Conservation (phyloP, 2,329 filamentous ascomycete species). For the Claviceps sorghi region DNA sequence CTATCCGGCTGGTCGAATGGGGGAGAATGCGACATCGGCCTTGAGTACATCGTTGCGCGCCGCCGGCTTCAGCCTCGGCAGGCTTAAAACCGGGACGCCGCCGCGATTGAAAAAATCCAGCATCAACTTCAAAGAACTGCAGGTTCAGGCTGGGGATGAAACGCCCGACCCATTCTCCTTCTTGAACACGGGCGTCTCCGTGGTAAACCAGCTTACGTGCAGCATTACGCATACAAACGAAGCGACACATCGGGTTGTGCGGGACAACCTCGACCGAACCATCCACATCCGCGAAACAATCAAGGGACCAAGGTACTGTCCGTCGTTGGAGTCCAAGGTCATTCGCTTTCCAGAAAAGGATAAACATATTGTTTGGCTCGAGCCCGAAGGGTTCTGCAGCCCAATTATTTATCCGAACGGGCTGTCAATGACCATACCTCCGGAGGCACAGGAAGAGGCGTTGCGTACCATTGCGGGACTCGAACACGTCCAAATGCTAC, state of each 20-base stretch:
- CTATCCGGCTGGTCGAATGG: constrained; percentile 81
- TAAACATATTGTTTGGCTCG: constrained; percentile 85
- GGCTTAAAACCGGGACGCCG: constrained; percentile 90
- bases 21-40: constrained; percentile 83
- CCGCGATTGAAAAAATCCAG: constrained; percentile 69
- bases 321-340: constrained; percentile 87
- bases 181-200: constrained; percentile 62
- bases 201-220: constrained; percentile 72
- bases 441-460: constrained; percentile 69
- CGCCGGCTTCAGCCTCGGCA: constrained; percentile 77
- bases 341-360: constrained; percentile 72
- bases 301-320: constrained; percentile 87
- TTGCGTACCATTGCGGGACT: constrained; percentile 79
- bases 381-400: constrained; percentile 86
- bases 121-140: constrained; percentile 62
- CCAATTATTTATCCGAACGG: constrained; percentile 92
- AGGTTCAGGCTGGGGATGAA: constrained; percentile 66
- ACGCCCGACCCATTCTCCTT: constrained; percentile 87
- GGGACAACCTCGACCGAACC: constrained; percentile 83
- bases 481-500: constrained; percentile 80
- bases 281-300: constrained; percentile 94
- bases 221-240: constrained; percentile 79
- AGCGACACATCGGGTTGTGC: constrained; percentile 66
- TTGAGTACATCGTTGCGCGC: constrained; percentile 79
- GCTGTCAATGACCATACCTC: constrained; percentile 90